Base-by-base conservation (phyloP, 306 rosid genomes). In the Prunus persica region DNA sequence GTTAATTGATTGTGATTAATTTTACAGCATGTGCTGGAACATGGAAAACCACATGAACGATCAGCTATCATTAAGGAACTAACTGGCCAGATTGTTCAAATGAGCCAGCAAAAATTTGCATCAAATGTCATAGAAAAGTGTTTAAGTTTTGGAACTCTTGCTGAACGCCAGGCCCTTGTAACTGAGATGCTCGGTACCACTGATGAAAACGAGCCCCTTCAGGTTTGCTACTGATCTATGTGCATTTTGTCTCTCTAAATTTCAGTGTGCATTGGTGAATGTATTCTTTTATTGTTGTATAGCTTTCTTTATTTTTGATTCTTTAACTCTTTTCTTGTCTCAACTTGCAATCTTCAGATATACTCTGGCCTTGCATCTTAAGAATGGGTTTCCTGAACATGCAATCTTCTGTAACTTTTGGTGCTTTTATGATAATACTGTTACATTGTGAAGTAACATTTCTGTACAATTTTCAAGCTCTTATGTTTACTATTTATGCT, bases 61-160 rank as follows among this genome's bases (percentile, higher is more conserved):
- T 85, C 96, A 0, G 71, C 93, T 76, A 94, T 94, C 54, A 94
- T 94, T 28, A 89, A 84, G 78, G 90, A 94, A 78, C 78, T 95
- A 76, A 88, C 96, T 1, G 98, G 96, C 67, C 90, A 80, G 71
- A 89, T 94, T 69, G 96, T 94, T 82, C 93, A 90, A 83, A 95
- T 95, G 98, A 95, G 98, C 80, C 97, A 95, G 88, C 98, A 95
- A 88, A 95, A 95, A 84, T 95, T 92, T 75, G 98, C 97, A 32
- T 95, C 98, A 11, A 95, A 95, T 89, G 98, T 95, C 51, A 86
- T 89, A 16, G 97, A 92, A 73, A 92, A 94, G 63, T 94, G 97
- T 72, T 84, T 94, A 76, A 83, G 89, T 74, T 90, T 89, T 67
- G 96, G 98, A 69, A 89, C 90, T 82, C 86, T 89, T 71, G 69